phyloP scores from a whole-genome alignment of 768 basidiomycete species.

The Gloeopeniophorella convolvens region DNA sequence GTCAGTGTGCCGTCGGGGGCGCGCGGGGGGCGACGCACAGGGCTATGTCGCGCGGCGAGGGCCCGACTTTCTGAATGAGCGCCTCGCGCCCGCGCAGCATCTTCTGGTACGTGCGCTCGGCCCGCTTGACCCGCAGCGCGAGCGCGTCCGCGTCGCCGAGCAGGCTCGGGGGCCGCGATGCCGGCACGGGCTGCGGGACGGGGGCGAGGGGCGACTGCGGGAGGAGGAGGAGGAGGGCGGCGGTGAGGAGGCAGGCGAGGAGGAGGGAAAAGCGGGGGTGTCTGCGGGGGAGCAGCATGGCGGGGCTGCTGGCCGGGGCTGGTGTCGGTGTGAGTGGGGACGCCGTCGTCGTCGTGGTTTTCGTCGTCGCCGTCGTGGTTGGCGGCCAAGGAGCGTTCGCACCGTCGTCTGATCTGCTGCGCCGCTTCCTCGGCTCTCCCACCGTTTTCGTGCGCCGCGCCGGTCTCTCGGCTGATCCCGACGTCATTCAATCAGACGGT shows the following conservation, averaged over 20 bases:
- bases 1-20: neutral
- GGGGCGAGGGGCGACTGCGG: neutral
- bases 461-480: no score
- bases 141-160: neutral
- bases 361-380: no score
- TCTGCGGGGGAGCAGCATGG: slow-evolving; percentile 12
- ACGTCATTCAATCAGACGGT: no score
- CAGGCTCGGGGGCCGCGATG: neutral
- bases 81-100: slow-evolving; percentile 12
- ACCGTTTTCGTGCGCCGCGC: no score
- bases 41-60: slow-evolving; percentile 6
- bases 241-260: slow-evolving; percentile 13
- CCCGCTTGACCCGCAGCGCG: slow-evolving; percentile 6
- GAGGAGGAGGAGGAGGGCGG: slow-evolving; percentile 16
- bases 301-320: neutral
- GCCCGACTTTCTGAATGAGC: slow-evolving; percentile 19
- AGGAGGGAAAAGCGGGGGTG: slow-evolving; percentile 20
- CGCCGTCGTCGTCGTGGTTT: no score
- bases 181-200: neutral
- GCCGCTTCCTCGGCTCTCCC: no score
- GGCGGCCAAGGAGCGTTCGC: no score
- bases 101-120: slow-evolving; percentile 19
- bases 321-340: no score
- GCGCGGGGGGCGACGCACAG: slow-evolving; percentile 3
- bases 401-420: no score